Percentiles rank a stretch among this genome's conserved stretches.
Conservation (phyloP, 1,284 basidiomycete species). For the Vanrija pseudolonga region DNA sequence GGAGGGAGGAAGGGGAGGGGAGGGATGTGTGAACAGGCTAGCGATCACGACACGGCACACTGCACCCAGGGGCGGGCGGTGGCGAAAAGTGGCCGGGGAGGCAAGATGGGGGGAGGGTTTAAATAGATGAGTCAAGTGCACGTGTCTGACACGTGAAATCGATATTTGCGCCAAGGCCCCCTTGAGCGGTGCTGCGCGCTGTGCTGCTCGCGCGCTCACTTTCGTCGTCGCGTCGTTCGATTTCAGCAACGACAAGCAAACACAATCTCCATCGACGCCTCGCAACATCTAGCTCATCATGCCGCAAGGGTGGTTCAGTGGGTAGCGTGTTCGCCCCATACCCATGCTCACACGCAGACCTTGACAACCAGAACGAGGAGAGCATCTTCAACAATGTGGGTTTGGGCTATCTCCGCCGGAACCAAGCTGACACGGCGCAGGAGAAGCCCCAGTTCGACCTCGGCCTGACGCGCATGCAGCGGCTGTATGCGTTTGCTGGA, state of each 20-base stretch:
- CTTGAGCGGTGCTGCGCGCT: too few species aligned
- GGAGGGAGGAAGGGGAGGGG: conserved; percentile 26
- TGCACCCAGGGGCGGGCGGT: too few species aligned
- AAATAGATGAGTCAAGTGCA: too few species aligned
- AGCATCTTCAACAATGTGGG: neutral
- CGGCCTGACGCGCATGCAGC: conserved; percentile 68
- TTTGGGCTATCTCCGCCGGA: neutral
- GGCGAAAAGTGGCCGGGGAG: too few species aligned
- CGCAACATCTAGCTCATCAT: neutral
- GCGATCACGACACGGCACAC: too few species aligned
- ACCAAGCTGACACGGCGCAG: conserved; percentile 16
- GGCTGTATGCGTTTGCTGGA: conserved; percentile 75
- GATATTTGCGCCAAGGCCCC: too few species aligned
- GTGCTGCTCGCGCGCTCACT: too few species aligned
- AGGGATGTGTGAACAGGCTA: neutral
- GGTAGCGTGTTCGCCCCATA: neutral
- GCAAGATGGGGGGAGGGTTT: too few species aligned
- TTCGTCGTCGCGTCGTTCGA: too few species aligned
- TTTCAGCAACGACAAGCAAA: too few species aligned
- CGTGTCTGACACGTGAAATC: too few species aligned
- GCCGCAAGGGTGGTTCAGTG: conserved; percentile 33
- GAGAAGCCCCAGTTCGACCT: conserved; percentile 75
- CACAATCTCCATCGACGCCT: neutral
- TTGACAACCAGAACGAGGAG: conserved; percentile 5
- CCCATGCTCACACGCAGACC: conserved; percentile 6